Conservation (phyloP, 2,329 filamentous ascomycete genomes). For the Trichoderma harzianum region DNA sequence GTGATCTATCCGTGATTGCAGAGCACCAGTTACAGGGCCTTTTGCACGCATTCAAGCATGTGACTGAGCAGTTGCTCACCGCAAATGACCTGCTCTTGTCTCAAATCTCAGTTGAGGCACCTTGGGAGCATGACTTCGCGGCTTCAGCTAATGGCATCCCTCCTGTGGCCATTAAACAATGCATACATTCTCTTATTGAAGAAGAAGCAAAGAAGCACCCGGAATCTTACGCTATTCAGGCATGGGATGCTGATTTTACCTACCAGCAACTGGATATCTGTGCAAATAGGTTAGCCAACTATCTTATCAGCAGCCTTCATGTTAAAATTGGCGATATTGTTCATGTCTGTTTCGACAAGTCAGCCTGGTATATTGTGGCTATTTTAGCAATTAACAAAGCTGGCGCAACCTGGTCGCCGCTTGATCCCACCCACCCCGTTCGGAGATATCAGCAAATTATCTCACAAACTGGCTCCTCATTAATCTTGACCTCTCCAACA, state of each 20-base stretch:
- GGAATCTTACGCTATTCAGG: neutral
- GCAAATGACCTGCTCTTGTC: neutral
- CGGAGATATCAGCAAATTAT: neutral
- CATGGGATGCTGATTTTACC: constrained; percentile 31
- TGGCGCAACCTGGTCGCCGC: constrained; percentile 18
- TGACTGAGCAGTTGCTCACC: neutral
- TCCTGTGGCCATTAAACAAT: neutral
- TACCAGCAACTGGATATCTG: constrained; percentile 33
- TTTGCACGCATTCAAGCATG: neutral
- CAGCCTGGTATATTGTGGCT: constrained; percentile 19
- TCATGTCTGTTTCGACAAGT: constrained; percentile 16
- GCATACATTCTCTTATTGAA: constrained; percentile 7
- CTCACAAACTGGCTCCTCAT: neutral
- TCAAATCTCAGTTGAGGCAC: neutral
- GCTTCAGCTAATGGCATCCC: neutral
- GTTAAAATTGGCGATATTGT: constrained; percentile 19
- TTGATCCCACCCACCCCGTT: constrained; percentile 12
- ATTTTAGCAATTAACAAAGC: constrained; percentile 20
- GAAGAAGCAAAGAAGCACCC: neutral
- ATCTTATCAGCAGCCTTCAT: neutral
- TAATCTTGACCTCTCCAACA: neutral
- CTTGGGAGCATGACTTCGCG: neutral
- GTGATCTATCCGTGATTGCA: neutral
- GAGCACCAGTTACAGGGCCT: constrained; percentile 1
- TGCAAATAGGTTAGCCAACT: constrained; percentile 11